Percentiles rank a stretch among this genome's conserved stretches.
These are phyloP conservation scores for Penicillium sp. DNA, from an alignment of 2,329 filamentous ascomycete genomes.

Conservation along the genomic window DNA sequence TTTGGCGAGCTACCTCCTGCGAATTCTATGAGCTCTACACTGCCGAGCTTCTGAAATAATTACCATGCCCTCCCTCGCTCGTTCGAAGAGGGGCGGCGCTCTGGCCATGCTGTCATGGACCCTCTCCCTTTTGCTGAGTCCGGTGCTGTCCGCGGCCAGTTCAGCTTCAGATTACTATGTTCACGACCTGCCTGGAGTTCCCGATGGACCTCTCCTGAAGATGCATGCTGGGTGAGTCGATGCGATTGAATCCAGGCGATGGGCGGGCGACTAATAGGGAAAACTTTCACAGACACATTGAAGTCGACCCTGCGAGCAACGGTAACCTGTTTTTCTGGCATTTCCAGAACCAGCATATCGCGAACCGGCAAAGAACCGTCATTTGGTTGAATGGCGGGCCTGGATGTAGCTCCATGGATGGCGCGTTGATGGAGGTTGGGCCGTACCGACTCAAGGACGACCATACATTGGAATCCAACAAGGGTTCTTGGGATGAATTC, in stretches of 20 bases:
- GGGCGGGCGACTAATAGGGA: not conserved
- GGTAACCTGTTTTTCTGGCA: constrained; percentile 99
- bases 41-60: constrained; percentile 15
- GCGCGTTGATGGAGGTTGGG: constrained; percentile 92
- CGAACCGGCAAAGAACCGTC: constrained; percentile 83
- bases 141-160: constrained; percentile 40
- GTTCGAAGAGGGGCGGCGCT: constrained; percentile 10
- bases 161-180: constrained; percentile 87
- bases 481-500: constrained; percentile 98
- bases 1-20: not conserved
- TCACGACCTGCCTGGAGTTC: constrained; percentile 77
- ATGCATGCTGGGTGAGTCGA: constrained; percentile 91
- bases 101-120: constrained; percentile 24
- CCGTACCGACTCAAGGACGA: constrained; percentile 83
- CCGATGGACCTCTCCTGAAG: constrained; percentile 75
- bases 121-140: constrained; percentile 28
- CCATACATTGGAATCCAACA: constrained; percentile 71
- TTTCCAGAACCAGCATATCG: constrained; percentile 92
- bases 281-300: constrained; percentile 68
- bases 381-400: constrained; percentile 97
- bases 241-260: not conserved
- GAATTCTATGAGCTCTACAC: not conserved
- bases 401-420: constrained; percentile 96
- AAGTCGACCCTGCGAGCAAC: constrained; percentile 78
- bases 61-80: constrained; percentile 18